Evolutionary conservation across 2,329 filamentous ascomycete species (phyloP).

Genomic region (Ramularia endophylla): DNA sequence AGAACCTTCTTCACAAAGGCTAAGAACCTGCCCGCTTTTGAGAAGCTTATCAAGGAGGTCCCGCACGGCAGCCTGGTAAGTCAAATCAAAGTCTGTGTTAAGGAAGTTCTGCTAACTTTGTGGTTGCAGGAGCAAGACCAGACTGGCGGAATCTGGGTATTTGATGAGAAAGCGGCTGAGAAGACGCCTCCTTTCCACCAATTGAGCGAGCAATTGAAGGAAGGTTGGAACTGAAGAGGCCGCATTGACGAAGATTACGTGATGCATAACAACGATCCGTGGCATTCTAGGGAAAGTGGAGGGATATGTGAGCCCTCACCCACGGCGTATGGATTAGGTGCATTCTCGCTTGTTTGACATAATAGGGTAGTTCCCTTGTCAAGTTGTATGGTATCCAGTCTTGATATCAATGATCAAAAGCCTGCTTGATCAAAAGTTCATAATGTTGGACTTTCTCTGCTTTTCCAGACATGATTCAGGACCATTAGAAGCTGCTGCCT

Average conservation of each 20-base stretch:
- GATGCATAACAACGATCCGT: slow-evolving; percentile 3
- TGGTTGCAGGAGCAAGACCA: slow-evolving; percentile 49
- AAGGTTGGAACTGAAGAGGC: slow-evolving; percentile 17
- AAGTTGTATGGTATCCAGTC: no score
- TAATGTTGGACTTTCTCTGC: no score
- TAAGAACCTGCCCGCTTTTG: slow-evolving; percentile 38
- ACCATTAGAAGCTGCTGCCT: no score
- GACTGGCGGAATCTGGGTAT: slow-evolving; percentile 66
- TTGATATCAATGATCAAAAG: no score
- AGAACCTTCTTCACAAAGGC: slow-evolving; percentile 67
- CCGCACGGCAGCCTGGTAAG: slow-evolving; percentile 31
- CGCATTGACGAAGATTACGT: background rate
- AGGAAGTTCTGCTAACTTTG: no score
- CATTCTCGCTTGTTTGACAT: no score
- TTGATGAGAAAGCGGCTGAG: slow-evolving; percentile 49
- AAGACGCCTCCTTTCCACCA: slow-evolving; percentile 26
- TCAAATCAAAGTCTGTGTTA: no score
- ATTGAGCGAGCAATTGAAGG: slow-evolving; percentile 23
- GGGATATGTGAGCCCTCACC: no score
- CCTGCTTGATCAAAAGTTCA: no score
- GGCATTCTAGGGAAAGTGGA: slow-evolving; percentile 3
- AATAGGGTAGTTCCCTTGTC: no score
- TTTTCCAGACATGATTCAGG: no score
- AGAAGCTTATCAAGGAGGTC: slow-evolving; percentile 44
- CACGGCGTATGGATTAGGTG: no score